Evolutionary conservation across 495 filamentous ascomycete genomes (phyloP), one percentile per base, ranked within the genome.

Genomic region (Letharia columbiana): DNA sequence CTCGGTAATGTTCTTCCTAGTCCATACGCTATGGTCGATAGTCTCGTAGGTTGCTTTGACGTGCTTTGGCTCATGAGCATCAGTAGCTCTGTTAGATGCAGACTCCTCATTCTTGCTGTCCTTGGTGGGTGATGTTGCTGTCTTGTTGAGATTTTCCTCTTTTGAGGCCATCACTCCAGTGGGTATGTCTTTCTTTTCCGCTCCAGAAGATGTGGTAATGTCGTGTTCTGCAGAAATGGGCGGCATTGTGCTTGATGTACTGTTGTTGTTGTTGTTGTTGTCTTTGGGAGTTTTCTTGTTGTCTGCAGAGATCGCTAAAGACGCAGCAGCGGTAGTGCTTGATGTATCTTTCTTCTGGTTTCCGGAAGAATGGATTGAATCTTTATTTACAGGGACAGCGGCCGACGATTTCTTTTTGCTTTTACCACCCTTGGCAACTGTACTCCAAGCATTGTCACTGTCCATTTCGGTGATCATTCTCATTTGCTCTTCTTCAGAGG

Each of bases 401-500:
- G 72, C 72, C 49, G 71, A 67, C 72, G 80, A 79, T 75, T 79
- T 84, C 77, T 85, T 86, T 73, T 77, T 74, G 66, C 78, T 80
- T 76, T 93, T 92, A 67, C 69, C 66, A 18, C 69, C 56, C 44
- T 84, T 89, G 60, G 83, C 80, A 60, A 93, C 89, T 31, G 89
- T 91, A 66, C 79, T 90, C 89, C 90, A 92, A 42, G 83, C 84
- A 64, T 87, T 84, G 17, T 85, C 81, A 31, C 77, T 78, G 33
- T 76, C 76, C 69, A 85, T 78, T 54, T 83, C 82, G 40, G 77
- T 82, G 40, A 90, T 77, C 68, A 88, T 78, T 74, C 87, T 82
- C 76, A 94, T 77, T 77, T 95, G 91, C 75, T 94, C 91, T 72
- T 96, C 91, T 76, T 95, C 91, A 0, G 90, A 90, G 8, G 87